Evolutionary conservation across 1,284 basidiomycete species (phyloP).

Genomic region (Pyrrhoderma lamaoense): DNA sequence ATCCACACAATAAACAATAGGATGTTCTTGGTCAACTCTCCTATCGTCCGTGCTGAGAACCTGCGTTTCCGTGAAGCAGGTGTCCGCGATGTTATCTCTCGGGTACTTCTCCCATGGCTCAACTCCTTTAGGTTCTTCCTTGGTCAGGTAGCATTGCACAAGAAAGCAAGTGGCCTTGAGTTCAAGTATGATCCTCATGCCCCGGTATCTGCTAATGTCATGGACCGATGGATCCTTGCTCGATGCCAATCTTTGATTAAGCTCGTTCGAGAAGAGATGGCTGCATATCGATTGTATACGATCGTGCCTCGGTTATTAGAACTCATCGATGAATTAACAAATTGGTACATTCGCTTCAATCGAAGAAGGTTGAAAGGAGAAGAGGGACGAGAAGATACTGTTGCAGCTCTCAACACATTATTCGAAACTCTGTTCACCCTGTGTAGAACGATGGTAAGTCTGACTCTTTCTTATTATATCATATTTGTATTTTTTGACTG

Average conservation of each 20-base stretch:
- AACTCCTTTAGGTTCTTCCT: conserved; percentile 99
- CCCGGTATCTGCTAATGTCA: conserved; percentile 85
- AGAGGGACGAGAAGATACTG: conserved; percentile 84
- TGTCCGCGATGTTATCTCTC: conserved; percentile 92
- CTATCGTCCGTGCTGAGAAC: conserved; percentile 96
- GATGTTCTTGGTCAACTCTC: conserved; percentile 98
- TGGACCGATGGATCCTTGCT: conserved; percentile 98
- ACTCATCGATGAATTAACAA: conserved; percentile 94
- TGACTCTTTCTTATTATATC: conserved; percentile 15
- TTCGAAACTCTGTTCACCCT: conserved; percentile 95
- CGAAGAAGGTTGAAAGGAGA: conserved; percentile 94
- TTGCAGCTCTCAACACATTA: conserved; percentile 87
- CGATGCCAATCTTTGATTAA: conserved; percentile 94
- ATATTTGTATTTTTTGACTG: conserved; percentile 18
- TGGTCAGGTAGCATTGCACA: conserved; percentile 85
- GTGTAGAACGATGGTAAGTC: conserved; percentile 83
- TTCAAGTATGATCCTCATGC: conserved; percentile 89
- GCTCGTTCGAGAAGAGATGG: conserved; percentile 92
- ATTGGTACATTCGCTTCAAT: conserved; percentile 99
- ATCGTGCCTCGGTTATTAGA: conserved; percentile 92
- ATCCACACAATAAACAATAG: conserved; percentile 31
- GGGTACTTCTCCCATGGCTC: conserved; percentile 96
- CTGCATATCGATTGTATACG: conserved; percentile 95
- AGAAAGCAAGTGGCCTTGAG: conserved; percentile 73
- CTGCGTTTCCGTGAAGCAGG: conserved; percentile 97